These are phyloP conservation scores for Naegleria gruberi DNA, from an alignment of 208 protist species.

Conservation along the genomic window DNA sequence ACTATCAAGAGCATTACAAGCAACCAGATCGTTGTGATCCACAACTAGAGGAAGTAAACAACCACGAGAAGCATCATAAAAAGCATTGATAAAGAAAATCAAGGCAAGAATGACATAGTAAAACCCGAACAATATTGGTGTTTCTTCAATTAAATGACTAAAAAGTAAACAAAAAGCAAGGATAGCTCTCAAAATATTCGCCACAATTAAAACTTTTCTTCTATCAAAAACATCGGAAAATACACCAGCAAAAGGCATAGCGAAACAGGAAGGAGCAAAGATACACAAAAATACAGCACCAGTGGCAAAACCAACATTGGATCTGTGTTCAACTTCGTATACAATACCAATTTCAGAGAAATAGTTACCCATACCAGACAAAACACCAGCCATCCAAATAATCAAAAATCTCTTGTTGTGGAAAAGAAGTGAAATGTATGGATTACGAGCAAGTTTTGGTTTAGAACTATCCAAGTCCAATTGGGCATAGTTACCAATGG, in stretches of 20 bases:
- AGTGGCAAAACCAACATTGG: background rate
- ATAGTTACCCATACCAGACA: background rate
- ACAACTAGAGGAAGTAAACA: background rate
- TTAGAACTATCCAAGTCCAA: background rate
- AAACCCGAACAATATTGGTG: background rate
- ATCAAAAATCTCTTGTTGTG: background rate
- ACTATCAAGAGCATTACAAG: background rate
- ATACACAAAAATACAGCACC: background rate
- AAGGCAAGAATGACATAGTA: background rate
- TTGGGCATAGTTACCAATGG: background rate
- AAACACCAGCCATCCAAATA: background rate
- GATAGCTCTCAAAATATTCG: background rate
- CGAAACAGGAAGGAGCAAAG: background rate
- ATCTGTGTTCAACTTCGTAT: background rate
- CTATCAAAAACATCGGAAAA: conserved; percentile 5
- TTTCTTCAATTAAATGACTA: background rate
- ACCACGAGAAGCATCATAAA: conserved; percentile 3
- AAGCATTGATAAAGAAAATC: background rate
- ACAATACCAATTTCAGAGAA: conserved; percentile 8
- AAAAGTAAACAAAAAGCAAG: background rate
- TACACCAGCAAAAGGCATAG: background rate
- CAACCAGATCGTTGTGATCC: background rate
- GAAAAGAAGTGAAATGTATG: background rate
- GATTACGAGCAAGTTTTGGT: background rate
- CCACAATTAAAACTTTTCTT: background rate